A percentile compares a stretch with the other conserved stretches of the same genome.
Evolutionary conservation across 495 filamentous ascomycete species (phyloP).

Genomic region (Penicillium odoratum): DNA sequence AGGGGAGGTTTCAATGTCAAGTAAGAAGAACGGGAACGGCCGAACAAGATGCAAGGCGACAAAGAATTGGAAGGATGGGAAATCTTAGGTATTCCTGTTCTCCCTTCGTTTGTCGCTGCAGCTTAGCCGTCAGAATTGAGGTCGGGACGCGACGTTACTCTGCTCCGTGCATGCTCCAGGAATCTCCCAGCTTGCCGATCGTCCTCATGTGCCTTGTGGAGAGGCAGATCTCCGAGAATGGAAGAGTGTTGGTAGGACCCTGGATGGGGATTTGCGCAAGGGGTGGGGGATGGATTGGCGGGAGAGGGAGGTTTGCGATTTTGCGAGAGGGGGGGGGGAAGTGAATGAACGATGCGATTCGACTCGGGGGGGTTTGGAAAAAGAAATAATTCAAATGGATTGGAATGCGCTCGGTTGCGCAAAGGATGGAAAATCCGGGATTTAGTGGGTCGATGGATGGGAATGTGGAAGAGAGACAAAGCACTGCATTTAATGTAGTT

Average conservation of each 20-base stretch:
- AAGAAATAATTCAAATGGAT: slow-evolving; percentile 15
- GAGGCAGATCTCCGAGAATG: slow-evolving; percentile 32
- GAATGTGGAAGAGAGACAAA: slow-evolving; percentile 45
- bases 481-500: slow-evolving; percentile 42
- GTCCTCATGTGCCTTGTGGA: slow-evolving; percentile 44
- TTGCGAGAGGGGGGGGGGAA: not conserved
- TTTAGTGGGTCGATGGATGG: slow-evolving; percentile 42
- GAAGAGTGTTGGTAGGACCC: slow-evolving; percentile 29
- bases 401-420: slow-evolving; percentile 44
- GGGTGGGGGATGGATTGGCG: slow-evolving; percentile 22
- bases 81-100: slow-evolving; percentile 14
- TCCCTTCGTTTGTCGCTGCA: slow-evolving; percentile 39
- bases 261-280: slow-evolving; percentile 44
- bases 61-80: slow-evolving; percentile 31
- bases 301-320: slow-evolving; percentile 1
- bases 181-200: slow-evolving; percentile 48
- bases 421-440: slow-evolving; percentile 33
- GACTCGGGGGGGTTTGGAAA: slow-evolving; percentile 7
- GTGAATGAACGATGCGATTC: not conserved
- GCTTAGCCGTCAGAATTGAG: slow-evolving; percentile 5
- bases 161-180: slow-evolving; percentile 52
- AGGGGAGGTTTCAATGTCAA: slow-evolving; percentile 16
- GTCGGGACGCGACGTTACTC: slow-evolving; percentile 34
- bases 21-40: slow-evolving; percentile 31
- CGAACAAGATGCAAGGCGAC: slow-evolving; percentile 41